Evolutionary conservation across 1,139 yeast genomes (phyloP).

Genomic region (Yamadazyma epiphylla): DNA sequence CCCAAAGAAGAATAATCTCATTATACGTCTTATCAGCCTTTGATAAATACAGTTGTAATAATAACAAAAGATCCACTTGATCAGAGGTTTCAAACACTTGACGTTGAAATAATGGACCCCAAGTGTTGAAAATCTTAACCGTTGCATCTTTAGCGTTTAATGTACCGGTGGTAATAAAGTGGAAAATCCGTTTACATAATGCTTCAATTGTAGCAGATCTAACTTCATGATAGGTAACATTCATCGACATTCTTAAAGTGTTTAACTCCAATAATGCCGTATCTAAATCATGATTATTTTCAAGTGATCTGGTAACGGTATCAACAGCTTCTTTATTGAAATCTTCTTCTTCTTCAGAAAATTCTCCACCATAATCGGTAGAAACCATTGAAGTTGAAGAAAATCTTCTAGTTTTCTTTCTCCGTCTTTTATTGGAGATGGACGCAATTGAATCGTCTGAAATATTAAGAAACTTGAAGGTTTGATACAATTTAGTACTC

Average conservation of each 20-base stretch:
- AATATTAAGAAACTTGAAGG: conserved; percentile 55
- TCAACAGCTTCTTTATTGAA: conserved; percentile 87
- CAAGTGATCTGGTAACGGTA: conserved; percentile 89
- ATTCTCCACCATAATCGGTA: conserved; percentile 38
- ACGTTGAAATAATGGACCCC: conserved; percentile 77
- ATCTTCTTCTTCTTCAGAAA: conserved; percentile 58
- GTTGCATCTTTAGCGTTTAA: conserved; percentile 73
- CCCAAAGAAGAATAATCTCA: conserved; percentile 58
- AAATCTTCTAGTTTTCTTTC: conserved; percentile 27
- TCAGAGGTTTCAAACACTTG: conserved; percentile 81
- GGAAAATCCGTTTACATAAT: conserved; percentile 61
- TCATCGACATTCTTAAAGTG: conserved; percentile 95
- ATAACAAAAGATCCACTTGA: conserved; percentile 66
- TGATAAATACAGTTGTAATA: conserved; percentile 50
- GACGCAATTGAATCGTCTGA: conserved; percentile 82
- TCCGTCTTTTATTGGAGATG: conserved; percentile 36
- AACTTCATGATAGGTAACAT: conserved; percentile 90
- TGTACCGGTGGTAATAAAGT: conserved; percentile 73
- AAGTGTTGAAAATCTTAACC: conserved; percentile 65
- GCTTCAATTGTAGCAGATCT: conserved; percentile 78
- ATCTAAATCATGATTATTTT: conserved; percentile 87
- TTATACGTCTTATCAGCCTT: conserved; percentile 24
- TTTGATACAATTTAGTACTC: conserved; percentile 47
- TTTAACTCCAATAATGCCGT: conserved; percentile 90
- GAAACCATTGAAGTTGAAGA: conserved; percentile 38